These are phyloP conservation scores for Ceratocystiopsis sp. DNA, from an alignment of 2,329 filamentous ascomycete genomes.

Conservation along the genomic window DNA sequence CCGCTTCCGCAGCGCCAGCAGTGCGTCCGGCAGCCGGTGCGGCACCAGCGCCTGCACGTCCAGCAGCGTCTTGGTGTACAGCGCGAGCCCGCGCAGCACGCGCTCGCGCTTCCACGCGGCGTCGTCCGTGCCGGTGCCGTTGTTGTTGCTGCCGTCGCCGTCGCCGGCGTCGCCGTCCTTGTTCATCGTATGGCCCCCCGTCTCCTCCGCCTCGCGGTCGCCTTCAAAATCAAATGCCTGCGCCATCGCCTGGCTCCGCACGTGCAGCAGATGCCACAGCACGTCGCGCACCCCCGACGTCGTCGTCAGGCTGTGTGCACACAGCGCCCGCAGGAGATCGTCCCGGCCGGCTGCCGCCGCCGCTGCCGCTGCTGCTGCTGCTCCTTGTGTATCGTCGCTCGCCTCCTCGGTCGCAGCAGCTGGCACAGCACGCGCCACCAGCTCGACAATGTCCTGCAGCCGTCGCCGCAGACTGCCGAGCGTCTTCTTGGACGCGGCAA, in stretches of 20 bases:
- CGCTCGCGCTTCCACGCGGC: constrained; percentile 20
- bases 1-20: constrained; percentile 50
- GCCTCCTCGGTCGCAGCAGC: background rate
- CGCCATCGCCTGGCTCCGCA: constrained; percentile 52
- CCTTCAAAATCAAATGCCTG: constrained; percentile 35
- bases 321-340: constrained; percentile 54
- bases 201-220: constrained; percentile 13
- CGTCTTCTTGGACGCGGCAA: constrained; percentile 48
- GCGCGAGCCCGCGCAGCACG: constrained; percentile 46
- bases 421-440: constrained; percentile 16
- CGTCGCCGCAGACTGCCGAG: constrained; percentile 44
- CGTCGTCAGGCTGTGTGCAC: constrained; percentile 66
- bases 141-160: background rate
- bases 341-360: constrained; percentile 13
- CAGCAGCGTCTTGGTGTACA: constrained; percentile 59
- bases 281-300: constrained; percentile 68
- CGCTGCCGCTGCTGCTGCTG: background rate
- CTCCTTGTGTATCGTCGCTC: background rate
- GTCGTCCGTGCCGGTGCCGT: background rate
- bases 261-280: constrained; percentile 58
- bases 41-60: constrained; percentile 58
- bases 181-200: no score
- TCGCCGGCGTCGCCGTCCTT: constrained; percentile 22
- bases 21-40: constrained; percentile 48
- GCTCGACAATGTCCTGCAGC: constrained; percentile 49